Evolutionary conservation across 768 basidiomycete species (phyloP), one percentile per base, ranked within the genome.

Genomic region (Pholiota conissans): DNA sequence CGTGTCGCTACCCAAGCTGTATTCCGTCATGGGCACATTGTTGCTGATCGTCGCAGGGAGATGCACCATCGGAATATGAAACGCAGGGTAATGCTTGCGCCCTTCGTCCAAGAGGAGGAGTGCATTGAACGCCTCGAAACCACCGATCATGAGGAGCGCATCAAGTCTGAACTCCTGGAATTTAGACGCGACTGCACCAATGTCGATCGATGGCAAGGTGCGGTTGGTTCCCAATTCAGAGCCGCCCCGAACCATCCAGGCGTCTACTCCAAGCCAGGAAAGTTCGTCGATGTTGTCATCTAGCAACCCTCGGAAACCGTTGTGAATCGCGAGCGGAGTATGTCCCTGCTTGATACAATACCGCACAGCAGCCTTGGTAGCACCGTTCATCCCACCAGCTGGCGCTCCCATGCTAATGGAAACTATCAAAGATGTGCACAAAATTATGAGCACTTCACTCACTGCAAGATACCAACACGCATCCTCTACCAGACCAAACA

Each of bases 381-480:
- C 97, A 1, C 97, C 95, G 69, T 98, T 98, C 93, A 98, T 98
- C 8, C 97, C 97, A 46, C 96, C 96, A 2, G 97, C 97, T 4
- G 97, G 96, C 0, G 97, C 97, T 50, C 97, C 96, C 67, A 95
- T 87, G 67, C 95, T 96, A 63, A 34, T 42, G 55, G 55, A 35
- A 20, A 27, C 42, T 49, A 30, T 28, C 47, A 27, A 16, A 24
- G 24, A 18, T 3, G 8, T 34, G 20, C 20, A 34, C 14, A 28
- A 8, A 55, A 11, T 18, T 18, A n/a, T 14, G 9, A 11, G 20
- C 14, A 47, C 4, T 47, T n/a, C 11, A 71, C 89, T 76, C 74
- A 91, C 92, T 93, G 91, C 76, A 93, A 86, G 58, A 94, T 87
- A 0, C 85, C 91, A 49, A 93, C 73, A 18, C 89, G 85, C 76